A percentile compares a stretch with the other conserved stretches of the same genome.
Evolutionary conservation across 2,329 filamentous ascomycete genomes (phyloP).

Genomic region (Seiridium unicorne): DNA sequence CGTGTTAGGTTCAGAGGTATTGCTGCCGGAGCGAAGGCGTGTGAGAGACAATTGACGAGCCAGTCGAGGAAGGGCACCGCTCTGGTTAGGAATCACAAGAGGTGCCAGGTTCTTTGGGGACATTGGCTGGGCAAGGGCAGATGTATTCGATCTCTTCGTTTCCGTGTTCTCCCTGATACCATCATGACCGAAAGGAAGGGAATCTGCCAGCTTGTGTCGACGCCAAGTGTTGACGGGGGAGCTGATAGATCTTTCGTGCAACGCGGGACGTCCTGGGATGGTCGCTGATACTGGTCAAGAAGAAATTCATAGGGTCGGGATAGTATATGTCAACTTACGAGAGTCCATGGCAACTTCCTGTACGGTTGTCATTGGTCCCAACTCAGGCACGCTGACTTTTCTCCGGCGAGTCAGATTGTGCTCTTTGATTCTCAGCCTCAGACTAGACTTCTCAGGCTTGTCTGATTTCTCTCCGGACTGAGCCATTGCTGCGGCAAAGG

Average conservation of each 20-base stretch:
- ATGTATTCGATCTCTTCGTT: constrained; percentile 7
- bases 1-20: constrained; percentile 35
- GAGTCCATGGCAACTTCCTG: constrained; percentile 69
- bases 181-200: constrained; percentile 29
- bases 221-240: constrained; percentile 54
- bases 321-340: constrained; percentile 46
- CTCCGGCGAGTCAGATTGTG: constrained; percentile 56
- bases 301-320: too few relatives aligned
- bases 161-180: constrained; percentile 15
- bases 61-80: constrained; percentile 27
- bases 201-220: constrained; percentile 40
- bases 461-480: constrained; percentile 38
- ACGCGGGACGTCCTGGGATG: constrained; percentile 62
- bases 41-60: constrained; percentile 39
- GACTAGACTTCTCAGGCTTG: constrained; percentile 35
- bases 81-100: constrained; percentile 51
- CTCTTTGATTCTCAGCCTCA: constrained; percentile 56
- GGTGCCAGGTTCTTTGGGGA: constrained; percentile 56
- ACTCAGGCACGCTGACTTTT: constrained; percentile 63
- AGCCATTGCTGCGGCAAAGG: constrained; percentile 38
- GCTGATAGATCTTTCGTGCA: constrained; percentile 64
- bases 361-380: constrained; percentile 68
- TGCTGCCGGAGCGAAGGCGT: constrained; percentile 45
- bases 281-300: constrained; percentile 48
- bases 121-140: constrained; percentile 37